phyloP scores from a whole-genome alignment of 768 basidiomycete genomes.

The Lepiota venenata region DNA sequence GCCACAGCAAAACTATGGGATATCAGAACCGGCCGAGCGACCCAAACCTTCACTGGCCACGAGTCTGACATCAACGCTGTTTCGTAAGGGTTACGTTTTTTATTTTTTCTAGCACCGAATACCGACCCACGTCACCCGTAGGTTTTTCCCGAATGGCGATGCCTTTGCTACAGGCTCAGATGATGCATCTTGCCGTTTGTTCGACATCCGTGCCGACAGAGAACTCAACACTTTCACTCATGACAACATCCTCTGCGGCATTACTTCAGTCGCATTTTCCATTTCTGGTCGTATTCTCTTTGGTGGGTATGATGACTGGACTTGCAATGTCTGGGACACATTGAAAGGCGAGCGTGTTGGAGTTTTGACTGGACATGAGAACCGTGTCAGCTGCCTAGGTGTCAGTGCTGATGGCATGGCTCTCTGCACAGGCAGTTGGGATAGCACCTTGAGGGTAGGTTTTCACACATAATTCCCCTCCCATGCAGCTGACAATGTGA shows the following conservation, averaged over 20 bases:
- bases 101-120: slow-evolving; percentile 9
- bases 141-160: slow-evolving; percentile 99
- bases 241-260: slow-evolving; percentile 98
- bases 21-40: slow-evolving; percentile 94
- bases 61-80: slow-evolving; percentile 99
- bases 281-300: slow-evolving; percentile 97
- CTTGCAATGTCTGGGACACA: slow-evolving; percentile 99
- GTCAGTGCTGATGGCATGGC: slow-evolving; percentile 98
- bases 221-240: slow-evolving; percentile 97
- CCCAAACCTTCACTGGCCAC: slow-evolving; percentile 97
- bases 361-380: slow-evolving; percentile 96
- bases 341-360: slow-evolving; percentile 98
- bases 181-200: slow-evolving; percentile 96
- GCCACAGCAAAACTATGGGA: slow-evolving; percentile 99
- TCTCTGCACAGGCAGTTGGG: slow-evolving; percentile 98
- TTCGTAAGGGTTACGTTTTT: slow-evolving; percentile 56
- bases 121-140: slow-evolving; percentile 28
- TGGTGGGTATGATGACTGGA: slow-evolving; percentile 99
- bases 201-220: slow-evolving; percentile 96
- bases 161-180: slow-evolving; percentile 99
- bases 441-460: slow-evolving; percentile 89
- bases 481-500: slow-evolving; percentile 14
- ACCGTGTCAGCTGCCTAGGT: slow-evolving; percentile 94
- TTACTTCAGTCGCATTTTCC: slow-evolving; percentile 98
- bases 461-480: slow-evolving; percentile 4